These are phyloP conservation scores for Typha latifolia DNA, from an alignment of 176 grass and related monocot genomes.

Conservation along the genomic window DNA sequence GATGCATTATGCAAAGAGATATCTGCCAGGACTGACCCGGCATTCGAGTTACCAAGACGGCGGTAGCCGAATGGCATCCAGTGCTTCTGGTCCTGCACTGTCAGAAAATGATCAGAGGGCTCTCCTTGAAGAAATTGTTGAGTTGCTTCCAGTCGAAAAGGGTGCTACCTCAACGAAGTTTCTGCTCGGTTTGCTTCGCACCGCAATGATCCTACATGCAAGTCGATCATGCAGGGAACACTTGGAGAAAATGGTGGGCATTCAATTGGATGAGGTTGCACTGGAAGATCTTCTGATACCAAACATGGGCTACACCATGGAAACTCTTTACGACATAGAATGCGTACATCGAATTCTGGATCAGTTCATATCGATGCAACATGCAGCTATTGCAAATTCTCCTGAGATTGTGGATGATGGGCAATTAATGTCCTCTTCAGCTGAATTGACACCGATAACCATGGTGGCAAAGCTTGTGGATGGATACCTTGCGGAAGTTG, in stretches of 20 bases:
- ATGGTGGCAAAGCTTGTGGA: constrained; percentile 55
- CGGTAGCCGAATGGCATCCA: neutral
- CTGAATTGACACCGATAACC: constrained; percentile 38
- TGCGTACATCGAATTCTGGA: constrained; percentile 72
- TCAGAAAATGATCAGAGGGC: constrained; percentile 50
- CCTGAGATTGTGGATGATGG: constrained; percentile 52
- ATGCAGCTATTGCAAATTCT: constrained; percentile 16
- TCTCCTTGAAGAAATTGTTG: constrained; percentile 56
- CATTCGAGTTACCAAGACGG: constrained; percentile 14
- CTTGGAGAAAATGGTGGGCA: constrained; percentile 45
- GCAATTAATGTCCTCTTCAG: constrained; percentile 15
- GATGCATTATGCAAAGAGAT: constrained; percentile 54
- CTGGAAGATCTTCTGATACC: constrained; percentile 70
- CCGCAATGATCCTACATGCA: constrained; percentile 51
- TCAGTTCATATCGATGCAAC: constrained; percentile 41
- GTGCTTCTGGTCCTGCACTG: constrained; percentile 14
- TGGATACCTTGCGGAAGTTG: constrained; percentile 75
- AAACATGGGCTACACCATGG: constrained; percentile 34
- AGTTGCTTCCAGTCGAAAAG: constrained; percentile 52
- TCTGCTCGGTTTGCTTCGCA: constrained; percentile 49
- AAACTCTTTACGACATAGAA: constrained; percentile 80
- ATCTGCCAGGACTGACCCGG: constrained; percentile 45
- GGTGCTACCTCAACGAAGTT: constrained; percentile 40
- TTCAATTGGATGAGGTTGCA: constrained; percentile 55
- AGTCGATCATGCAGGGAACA: constrained; percentile 45